phyloP scores from a whole-genome alignment of 116 monocot species.

The Phalaenopsis hybrid region DNA sequence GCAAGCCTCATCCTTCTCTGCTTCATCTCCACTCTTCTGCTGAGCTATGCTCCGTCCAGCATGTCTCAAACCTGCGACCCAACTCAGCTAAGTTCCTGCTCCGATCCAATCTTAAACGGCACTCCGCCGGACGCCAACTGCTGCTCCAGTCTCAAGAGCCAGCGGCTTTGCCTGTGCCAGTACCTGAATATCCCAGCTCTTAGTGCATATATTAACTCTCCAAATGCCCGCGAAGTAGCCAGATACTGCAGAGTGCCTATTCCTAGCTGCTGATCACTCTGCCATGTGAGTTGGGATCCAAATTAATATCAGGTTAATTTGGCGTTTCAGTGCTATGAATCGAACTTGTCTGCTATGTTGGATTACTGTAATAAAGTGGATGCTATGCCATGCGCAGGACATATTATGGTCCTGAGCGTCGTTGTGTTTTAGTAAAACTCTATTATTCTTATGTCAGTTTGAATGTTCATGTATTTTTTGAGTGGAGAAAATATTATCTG shows the following conservation, averaged over 20 bases:
- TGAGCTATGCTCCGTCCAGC: background rate
- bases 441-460: too few relatives aligned
- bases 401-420: too few relatives aligned
- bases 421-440: too few relatives aligned
- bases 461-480: too few relatives aligned
- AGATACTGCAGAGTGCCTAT: constrained; percentile 3
- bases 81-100: constrained; percentile 23
- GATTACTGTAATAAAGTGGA: background rate
- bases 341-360: too few relatives aligned
- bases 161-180: constrained; percentile 29
- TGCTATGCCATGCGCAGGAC: background rate
- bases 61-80: constrained; percentile 24
- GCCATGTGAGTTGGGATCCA: background rate
- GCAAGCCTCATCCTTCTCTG: background rate
- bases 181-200: constrained; percentile 12
- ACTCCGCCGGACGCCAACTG: constrained; percentile 12
- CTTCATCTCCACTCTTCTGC: background rate
- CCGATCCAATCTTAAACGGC: constrained; percentile 3
- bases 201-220: constrained; percentile 9
- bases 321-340: too few relatives aligned
- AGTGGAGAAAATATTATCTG: too few relatives aligned
- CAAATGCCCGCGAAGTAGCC: constrained; percentile 10
- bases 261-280: constrained; percentile 7
- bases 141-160: constrained; percentile 21
- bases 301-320: too few relatives aligned